Evolutionary conservation across 768 basidiomycete genomes (phyloP).

Genomic region (Coprinopsis marcescibilis): DNA sequence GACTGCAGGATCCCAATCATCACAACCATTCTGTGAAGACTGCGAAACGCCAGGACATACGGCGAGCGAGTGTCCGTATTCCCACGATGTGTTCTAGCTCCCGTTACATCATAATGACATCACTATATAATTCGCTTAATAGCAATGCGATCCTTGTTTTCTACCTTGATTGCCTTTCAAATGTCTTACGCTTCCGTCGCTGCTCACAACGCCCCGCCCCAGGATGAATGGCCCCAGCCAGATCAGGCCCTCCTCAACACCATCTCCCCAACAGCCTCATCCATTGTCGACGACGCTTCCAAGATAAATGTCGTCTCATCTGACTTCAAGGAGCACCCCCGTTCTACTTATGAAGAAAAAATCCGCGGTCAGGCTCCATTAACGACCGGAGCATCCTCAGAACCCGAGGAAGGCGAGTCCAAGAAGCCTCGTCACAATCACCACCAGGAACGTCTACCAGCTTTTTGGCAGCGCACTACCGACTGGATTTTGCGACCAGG

Average conservation of each 20-base stretch:
- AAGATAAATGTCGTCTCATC: slow-evolving; percentile 55
- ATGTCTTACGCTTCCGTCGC: slow-evolving; percentile 77
- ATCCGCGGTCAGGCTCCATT: slow-evolving; percentile 2
- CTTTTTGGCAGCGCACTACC: slow-evolving; percentile 48
- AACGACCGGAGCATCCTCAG: slow-evolving; percentile 8
- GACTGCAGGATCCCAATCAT: slow-evolving; percentile 13
- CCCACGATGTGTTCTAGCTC: slow-evolving; percentile 75
- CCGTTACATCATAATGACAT: slow-evolving; percentile 16
- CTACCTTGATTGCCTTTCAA: slow-evolving; percentile 5
- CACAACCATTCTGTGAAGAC: slow-evolving; percentile 67
- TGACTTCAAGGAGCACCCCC: slow-evolving; percentile 43
- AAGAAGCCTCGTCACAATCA: not conserved
- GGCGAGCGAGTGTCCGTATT: slow-evolving; percentile 77
- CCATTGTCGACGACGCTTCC: slow-evolving; percentile 37
- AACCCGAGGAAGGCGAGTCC: slow-evolving; percentile 12
- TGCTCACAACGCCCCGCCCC: slow-evolving; percentile 49
- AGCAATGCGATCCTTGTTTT: slow-evolving; percentile 4
- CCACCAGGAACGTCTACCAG: not conserved
- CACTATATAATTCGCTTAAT: slow-evolving; percentile 8
- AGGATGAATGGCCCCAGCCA: slow-evolving; percentile 52
- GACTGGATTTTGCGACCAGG: slow-evolving; percentile 57
- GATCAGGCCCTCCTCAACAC: slow-evolving; percentile 61
- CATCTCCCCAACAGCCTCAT: slow-evolving; percentile 30
- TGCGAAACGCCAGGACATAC: slow-evolving; percentile 78
- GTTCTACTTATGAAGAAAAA: slow-evolving; percentile 17